Percentiles rank a stretch among this genome's conserved stretches.
These are phyloP conservation scores for Lactarius deliciosus DNA, from an alignment of 768 basidiomycete genomes.

Conservation along the genomic window DNA sequence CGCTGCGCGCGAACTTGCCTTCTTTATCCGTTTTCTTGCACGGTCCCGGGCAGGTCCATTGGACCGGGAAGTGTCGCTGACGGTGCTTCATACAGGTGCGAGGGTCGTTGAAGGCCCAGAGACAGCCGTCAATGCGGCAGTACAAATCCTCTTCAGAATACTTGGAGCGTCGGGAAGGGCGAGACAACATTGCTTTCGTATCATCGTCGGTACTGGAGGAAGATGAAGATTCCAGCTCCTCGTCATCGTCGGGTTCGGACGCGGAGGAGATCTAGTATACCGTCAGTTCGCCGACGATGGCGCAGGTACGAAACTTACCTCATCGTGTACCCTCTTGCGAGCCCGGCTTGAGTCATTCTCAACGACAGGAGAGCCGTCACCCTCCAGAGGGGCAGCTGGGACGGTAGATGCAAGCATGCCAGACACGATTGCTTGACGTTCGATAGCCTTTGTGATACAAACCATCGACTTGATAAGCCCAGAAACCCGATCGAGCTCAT, in stretches of 20 bases:
- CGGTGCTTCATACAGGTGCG: conserved; percentile 7
- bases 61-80: conserved; percentile 1
- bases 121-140: conserved; percentile 14
- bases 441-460: conserved; percentile 1
- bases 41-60: conserved; percentile 10
- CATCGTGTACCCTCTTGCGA: conserved; percentile 5
- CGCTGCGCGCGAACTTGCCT: not conserved
- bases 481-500: conserved; percentile 2
- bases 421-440: conserved; percentile 1
- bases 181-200: not conserved
- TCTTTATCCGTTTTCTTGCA: not conserved
- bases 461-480: conserved; percentile 3
- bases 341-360: not conserved
- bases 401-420: not conserved
- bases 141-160: conserved; percentile 12
- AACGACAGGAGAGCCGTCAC: not conserved
- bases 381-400: not conserved
- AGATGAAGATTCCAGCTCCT: conserved; percentile 1
- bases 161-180: not conserved
- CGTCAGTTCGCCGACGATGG: not conserved
- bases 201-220: not conserved
- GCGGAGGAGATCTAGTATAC: conserved; percentile 7
- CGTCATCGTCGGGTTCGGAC: not conserved
- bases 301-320: not conserved
- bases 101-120: conserved; percentile 3